A percentile compares a stretch with the other conserved stretches of the same genome.
Evolutionary conservation across 2,329 filamentous ascomycete genomes (phyloP).

Genomic region (Colletotrichum tamarilloi): DNA sequence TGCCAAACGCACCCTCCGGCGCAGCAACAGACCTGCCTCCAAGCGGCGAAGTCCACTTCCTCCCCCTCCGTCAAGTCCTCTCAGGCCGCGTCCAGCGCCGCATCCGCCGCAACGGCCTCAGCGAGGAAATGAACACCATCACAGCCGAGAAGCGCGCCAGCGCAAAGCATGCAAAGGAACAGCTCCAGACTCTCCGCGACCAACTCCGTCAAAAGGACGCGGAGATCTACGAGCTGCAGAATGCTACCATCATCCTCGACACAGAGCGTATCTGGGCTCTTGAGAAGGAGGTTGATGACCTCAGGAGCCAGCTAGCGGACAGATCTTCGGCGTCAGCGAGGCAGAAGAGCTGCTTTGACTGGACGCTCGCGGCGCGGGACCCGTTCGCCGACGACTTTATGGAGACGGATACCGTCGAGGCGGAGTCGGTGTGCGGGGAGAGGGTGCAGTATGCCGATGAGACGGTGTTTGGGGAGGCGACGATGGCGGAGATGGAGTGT

Average conservation of each 20-base stretch:
- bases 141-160: conserved; percentile 57
- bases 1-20: conserved; percentile 31
- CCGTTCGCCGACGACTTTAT: conserved; percentile 57
- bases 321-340: conserved; percentile 26
- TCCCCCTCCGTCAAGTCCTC: conserved; percentile 64
- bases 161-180: conserved; percentile 51
- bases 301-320: conserved; percentile 47
- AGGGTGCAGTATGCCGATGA: conserved; percentile 58
- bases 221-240: conserved; percentile 64
- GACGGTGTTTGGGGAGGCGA: conserved; percentile 59
- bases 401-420: conserved; percentile 50
- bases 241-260: conserved; percentile 62
- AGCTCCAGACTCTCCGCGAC: conserved; percentile 60
- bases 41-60: conserved; percentile 56
- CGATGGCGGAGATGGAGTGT: conserved; percentile 61
- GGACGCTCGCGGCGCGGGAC: conserved; percentile 62
- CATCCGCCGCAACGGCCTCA: conserved; percentile 65
- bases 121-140: conserved; percentile 68
- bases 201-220: conserved; percentile 62
- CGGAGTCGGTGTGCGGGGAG: conserved; percentile 58
- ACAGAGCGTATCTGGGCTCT: conserved; percentile 56
- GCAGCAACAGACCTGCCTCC: conserved; percentile 36
- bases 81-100: conserved; percentile 69
- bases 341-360: conserved; percentile 53
- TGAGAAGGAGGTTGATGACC: conserved; percentile 51